Conservation (phyloP, 768 basidiomycete species). For the Lyophyllum atratum region DNA sequence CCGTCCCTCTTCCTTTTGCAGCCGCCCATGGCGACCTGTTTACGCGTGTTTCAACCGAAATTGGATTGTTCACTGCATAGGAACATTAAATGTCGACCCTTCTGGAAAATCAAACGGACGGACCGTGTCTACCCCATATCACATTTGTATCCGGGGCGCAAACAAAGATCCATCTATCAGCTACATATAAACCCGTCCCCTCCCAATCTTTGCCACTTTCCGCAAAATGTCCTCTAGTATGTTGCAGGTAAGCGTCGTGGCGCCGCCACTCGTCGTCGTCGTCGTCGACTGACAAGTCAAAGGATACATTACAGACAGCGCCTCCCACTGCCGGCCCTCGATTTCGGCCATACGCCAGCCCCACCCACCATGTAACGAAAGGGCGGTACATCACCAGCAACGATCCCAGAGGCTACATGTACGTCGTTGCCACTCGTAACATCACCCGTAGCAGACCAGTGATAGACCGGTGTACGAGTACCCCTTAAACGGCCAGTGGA, state of each 20-base stretch:
- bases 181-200: slow-evolving; percentile 20
- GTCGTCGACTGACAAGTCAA: not conserved
- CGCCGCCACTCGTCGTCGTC: not conserved
- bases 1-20: slow-evolving; percentile 36
- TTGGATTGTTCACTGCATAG: slow-evolving; percentile 32
- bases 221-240: slow-evolving; percentile 44
- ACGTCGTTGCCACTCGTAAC: slow-evolving; percentile 22
- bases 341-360: slow-evolving; percentile 72
- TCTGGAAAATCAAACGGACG: slow-evolving; percentile 37
- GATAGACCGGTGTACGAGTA: slow-evolving; percentile 85
- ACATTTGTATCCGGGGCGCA: slow-evolving; percentile 19
- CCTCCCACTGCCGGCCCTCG: slow-evolving; percentile 42
- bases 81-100: slow-evolving; percentile 31
- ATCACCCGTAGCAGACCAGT: not conserved
- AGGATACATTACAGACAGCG: slow-evolving; percentile 45
- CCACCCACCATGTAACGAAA: slow-evolving; percentile 80
- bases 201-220: slow-evolving; percentile 11
- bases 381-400: slow-evolving; percentile 89
- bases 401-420: slow-evolving; percentile 90
- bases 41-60: slow-evolving; percentile 47
- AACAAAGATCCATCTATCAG: slow-evolving; percentile 25
- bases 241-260: slow-evolving; percentile 39
- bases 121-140: slow-evolving; percentile 19
- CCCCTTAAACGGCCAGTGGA: slow-evolving; percentile 87
- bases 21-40: slow-evolving; percentile 38